phyloP scores from a whole-genome alignment of 2,329 filamentous ascomycete genomes.

The Rhynchosporium graminicola region DNA sequence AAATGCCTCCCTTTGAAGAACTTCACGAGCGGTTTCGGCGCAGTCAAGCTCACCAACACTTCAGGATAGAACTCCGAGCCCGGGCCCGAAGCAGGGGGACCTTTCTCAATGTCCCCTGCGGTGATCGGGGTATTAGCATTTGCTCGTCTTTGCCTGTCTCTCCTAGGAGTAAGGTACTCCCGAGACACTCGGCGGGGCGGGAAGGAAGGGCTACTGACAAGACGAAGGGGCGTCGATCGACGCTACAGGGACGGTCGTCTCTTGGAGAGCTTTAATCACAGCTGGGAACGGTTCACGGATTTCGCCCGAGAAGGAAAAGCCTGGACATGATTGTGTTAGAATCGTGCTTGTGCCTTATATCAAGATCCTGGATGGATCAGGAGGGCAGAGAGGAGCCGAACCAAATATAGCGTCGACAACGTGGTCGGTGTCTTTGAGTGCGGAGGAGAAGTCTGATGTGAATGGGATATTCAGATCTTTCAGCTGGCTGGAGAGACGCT shows the following conservation, averaged over 20 bases:
- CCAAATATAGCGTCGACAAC: conserved; percentile 93
- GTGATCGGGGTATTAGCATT: too few relatives aligned
- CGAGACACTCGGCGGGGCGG: too few relatives aligned
- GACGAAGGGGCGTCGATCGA: conserved; percentile 92
- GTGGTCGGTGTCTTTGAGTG: conserved; percentile 71
- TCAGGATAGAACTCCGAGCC: conserved; percentile 80
- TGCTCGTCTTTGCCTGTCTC: too few relatives aligned
- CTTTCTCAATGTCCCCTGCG: conserved; percentile 67
- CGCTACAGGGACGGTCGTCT: conserved; percentile 74
- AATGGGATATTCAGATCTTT: conserved; percentile 82
- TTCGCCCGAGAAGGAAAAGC: conserved; percentile 90
- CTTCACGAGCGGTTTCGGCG: conserved; percentile 86
- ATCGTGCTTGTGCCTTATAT: too few relatives aligned
- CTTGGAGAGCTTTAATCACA: conserved; percentile 76
- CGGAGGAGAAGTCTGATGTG: conserved; percentile 72
- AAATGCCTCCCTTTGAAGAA: conserved; percentile 89
- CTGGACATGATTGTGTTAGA: conserved; percentile 44
- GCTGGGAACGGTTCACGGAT: conserved; percentile 88
- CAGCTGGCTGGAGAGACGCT: conserved; percentile 84
- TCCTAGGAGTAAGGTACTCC: too few relatives aligned
- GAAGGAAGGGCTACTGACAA: conserved; percentile 55
- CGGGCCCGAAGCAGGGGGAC: conserved; percentile 74
- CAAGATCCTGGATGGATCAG: background rate
- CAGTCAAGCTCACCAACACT: conserved; percentile 83
- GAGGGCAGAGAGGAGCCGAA: conserved; percentile 39